These are phyloP conservation scores for Apophysomyces elegans DNA, from an alignment of 371 early-diverging fungal genomes.

Conservation along the genomic window DNA sequence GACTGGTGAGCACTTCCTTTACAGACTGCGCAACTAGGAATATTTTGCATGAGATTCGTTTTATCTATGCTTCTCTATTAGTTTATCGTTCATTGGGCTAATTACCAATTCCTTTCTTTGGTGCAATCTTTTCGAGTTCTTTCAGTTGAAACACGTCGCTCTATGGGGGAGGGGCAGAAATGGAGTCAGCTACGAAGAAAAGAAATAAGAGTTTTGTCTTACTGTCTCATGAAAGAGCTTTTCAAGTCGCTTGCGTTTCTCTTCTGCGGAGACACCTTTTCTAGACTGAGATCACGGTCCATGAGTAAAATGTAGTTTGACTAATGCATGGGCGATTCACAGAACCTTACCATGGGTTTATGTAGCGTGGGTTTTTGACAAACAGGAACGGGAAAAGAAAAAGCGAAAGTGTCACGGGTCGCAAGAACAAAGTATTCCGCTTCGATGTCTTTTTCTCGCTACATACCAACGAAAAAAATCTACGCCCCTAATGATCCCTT, in stretches of 20 bases:
- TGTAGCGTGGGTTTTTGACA: too few relatives aligned
- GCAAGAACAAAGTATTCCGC: slow-evolving; percentile 1
- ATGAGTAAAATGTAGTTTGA: neutral
- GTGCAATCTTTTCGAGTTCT: slow-evolving; percentile 91
- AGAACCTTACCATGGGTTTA: slow-evolving; percentile 6
- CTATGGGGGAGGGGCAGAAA: slow-evolving; percentile 22
- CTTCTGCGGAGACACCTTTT: slow-evolving; percentile 71
- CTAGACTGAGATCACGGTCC: slow-evolving; percentile 20
- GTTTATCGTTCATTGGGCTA: neutral
- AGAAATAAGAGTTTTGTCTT: slow-evolving; percentile 14
- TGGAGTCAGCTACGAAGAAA: slow-evolving; percentile 8
- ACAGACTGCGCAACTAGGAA: slow-evolving; percentile 76
- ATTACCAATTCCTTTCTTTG: slow-evolving; percentile 90
- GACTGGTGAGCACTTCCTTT: slow-evolving; percentile 87
- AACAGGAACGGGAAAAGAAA: neutral
- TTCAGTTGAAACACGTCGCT: slow-evolving; percentile 78
- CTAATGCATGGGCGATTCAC: neutral
- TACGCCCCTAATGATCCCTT: slow-evolving; percentile 47
- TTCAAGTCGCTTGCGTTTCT: slow-evolving; percentile 80
- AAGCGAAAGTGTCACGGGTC: neutral
- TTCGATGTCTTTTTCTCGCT: slow-evolving; percentile 30
- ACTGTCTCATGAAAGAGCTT: slow-evolving; percentile 84
- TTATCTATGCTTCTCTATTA: neutral
- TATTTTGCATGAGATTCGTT: neutral
- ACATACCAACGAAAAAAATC: slow-evolving; percentile 35